Base-by-base conservation (phyloP, 108 stramenopile species). In the Parmales sp. region DNA sequence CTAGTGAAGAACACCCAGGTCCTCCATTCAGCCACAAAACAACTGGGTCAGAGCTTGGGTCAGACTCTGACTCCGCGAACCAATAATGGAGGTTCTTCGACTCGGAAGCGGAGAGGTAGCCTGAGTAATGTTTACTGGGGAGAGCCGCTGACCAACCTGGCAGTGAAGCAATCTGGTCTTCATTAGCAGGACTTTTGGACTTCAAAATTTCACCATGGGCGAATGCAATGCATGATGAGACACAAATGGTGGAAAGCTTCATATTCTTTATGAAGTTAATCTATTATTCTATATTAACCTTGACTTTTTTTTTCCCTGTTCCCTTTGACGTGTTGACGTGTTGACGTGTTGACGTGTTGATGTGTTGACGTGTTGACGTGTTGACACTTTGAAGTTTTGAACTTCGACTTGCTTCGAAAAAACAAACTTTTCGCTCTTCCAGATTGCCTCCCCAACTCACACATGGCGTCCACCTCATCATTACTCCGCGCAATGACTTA, bases 21-120 rank as follows among this genome's bases (percentile, higher is more conserved):
- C 84, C 84, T 23, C 84, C 84, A 51, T 85, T 85, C 16, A 79
- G 78, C 84, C 84, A 85, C 41, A 82, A 67, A 1, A 82, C 69
- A 0, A 85, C 54, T 13, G 79, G 81, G 48, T 81, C 80, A 28
- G 39, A 71, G 8, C 38, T 45, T 38, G 84, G 81, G 77, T 78
- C 69, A 19, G 37, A 46, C 50, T 73, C 73, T 38, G 74, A 73
- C 64, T 85, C 84, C 22, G 74, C 66, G 49, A 75, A 82, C 69
- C 74, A 85, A 48, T 82, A 85, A 31, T 60, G 54, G 54, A 60
- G 13, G 54, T 34, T 28, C 31, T 60, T 60, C 31, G 26, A 34
- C 31, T 4, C 4, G 54, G 26, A 26, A 34, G 54, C 54, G 26
- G 54, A 5, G 54, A 60, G 26, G 54, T 60, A 60, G 26, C 54